phyloP scores from a whole-genome alignment of 2,329 filamentous ascomycete genomes.

The Magnaporthiopsis incrustans region DNA sequence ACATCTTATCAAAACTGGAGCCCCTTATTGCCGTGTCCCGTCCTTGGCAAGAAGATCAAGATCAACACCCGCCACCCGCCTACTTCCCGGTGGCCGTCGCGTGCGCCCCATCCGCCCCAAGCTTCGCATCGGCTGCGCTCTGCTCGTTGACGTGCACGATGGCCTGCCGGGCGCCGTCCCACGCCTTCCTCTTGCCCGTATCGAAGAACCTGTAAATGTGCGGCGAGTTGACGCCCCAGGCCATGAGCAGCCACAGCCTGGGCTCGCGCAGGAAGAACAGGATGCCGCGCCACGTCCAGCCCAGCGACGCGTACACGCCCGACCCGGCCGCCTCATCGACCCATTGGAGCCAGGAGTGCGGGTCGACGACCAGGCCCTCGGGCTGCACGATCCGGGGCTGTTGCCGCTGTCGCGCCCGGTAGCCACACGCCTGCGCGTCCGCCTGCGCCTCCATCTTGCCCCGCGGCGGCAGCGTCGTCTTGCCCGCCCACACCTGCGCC shows the following conservation, averaged over 20 bases:
- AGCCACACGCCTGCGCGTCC: not conserved
- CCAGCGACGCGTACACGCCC: slow-evolving; percentile 11
- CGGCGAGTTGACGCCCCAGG: slow-evolving; percentile 12
- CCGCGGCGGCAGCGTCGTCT: slow-evolving; percentile 23
- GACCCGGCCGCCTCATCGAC: slow-evolving; percentile 12
- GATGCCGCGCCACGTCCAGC: slow-evolving; percentile 13
- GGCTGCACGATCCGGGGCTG: slow-evolving; percentile 1
- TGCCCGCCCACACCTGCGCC: slow-evolving; percentile 31
- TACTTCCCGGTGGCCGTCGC: not conserved
- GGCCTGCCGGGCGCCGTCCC: slow-evolving; percentile 11
- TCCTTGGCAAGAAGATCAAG: too few species aligned
- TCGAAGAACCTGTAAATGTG: slow-evolving; percentile 13
- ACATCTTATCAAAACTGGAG: too few species aligned
- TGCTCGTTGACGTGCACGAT: not conserved
- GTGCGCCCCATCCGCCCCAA: not conserved
- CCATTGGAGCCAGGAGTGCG: slow-evolving; percentile 12
- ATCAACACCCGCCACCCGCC: too few species aligned
- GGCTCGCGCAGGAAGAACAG: slow-evolving; percentile 12
- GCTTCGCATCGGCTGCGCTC: not conserved
- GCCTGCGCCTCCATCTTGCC: slow-evolving; percentile 21
- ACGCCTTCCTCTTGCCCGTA: slow-evolving; percentile 13
- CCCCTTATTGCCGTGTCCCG: too few species aligned
- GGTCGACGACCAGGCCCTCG: slow-evolving; percentile 10
- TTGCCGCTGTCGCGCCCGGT: not conserved
- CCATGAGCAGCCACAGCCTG: slow-evolving; percentile 12